phyloP scores from a whole-genome alignment of 148 eudicot genomes.

The Silene conica region DNA sequence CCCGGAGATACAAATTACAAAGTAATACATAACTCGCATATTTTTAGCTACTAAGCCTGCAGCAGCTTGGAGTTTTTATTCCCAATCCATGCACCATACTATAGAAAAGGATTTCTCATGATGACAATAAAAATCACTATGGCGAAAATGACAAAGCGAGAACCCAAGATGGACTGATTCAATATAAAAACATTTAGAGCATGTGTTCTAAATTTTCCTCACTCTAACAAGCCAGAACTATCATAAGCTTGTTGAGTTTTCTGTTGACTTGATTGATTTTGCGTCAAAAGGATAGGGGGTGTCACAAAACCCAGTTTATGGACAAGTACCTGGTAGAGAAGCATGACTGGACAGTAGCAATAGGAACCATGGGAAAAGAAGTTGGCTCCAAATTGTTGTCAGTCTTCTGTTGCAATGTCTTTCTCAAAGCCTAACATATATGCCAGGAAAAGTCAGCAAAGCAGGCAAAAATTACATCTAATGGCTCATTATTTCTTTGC shows the following conservation, averaged over 20 bases:
- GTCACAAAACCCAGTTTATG: background rate
- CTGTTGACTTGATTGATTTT: background rate
- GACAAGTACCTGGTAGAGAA: constrained; percentile 75
- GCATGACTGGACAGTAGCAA: constrained; percentile 71
- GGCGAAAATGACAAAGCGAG: no score
- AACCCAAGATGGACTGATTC: background rate
- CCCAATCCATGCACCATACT: background rate
- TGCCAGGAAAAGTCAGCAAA: background rate
- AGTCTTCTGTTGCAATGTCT: constrained; percentile 41
- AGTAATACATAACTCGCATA: no score
- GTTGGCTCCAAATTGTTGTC: constrained; percentile 30
- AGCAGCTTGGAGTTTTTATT: background rate
- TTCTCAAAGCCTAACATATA: constrained; percentile 58
- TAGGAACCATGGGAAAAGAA: constrained; percentile 80
- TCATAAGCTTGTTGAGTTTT: background rate
- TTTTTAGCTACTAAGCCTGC: background rate
- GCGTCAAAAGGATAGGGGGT: background rate
- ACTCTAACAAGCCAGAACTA: background rate
- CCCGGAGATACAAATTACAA: background rate
- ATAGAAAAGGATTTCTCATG: no score
- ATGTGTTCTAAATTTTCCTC: background rate
- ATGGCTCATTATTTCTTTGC: background rate
- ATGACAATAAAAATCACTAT: no score
- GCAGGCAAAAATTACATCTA: background rate
- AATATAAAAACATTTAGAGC: background rate